phyloP scores from a whole-genome alignment of 441 rosid species.

The Monsonia emarginata region DNA sequence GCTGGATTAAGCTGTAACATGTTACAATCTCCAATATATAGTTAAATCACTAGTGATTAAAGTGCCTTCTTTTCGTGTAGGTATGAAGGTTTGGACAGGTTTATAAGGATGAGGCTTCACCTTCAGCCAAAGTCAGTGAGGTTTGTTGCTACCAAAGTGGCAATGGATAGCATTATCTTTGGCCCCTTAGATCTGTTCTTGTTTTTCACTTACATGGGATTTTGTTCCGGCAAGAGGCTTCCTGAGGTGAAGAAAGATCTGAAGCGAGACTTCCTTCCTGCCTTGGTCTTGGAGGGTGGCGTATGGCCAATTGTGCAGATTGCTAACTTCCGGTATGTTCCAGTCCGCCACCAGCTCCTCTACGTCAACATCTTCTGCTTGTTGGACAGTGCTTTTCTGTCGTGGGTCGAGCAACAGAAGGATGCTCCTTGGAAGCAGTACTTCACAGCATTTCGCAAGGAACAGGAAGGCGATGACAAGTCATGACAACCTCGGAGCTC shows the following conservation, averaged over 20 bases:
- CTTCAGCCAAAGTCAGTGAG: conserved; percentile 55
- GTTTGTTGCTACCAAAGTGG: conserved; percentile 80
- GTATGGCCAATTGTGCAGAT: conserved; percentile 83
- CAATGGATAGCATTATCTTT: conserved; percentile 73
- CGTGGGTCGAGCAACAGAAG: conserved; percentile 90
- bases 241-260: conserved; percentile 70
- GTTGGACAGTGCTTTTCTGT: conserved; percentile 78
- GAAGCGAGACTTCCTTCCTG: conserved; percentile 91
- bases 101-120: conserved; percentile 54
- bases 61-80: too few relatives aligned
- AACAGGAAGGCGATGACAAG: conserved; percentile 40
- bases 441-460: conserved; percentile 53
- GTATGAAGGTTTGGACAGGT: conserved; percentile 78
- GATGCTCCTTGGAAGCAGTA: conserved; percentile 94
- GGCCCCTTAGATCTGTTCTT: conserved; percentile 76
- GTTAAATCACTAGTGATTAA: too few relatives aligned
- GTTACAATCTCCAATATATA: too few relatives aligned
- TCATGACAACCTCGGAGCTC: conserved; percentile 23
- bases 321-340: conserved; percentile 74
- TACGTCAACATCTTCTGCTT: conserved; percentile 87
- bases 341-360: conserved; percentile 86
- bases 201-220: conserved; percentile 92
- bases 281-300: conserved; percentile 78
- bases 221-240: conserved; percentile 55
- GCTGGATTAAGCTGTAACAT: neutral